Conservation (phyloP, 2,329 filamentous ascomycete genomes). For the Neopestalotiopsis sp. region DNA sequence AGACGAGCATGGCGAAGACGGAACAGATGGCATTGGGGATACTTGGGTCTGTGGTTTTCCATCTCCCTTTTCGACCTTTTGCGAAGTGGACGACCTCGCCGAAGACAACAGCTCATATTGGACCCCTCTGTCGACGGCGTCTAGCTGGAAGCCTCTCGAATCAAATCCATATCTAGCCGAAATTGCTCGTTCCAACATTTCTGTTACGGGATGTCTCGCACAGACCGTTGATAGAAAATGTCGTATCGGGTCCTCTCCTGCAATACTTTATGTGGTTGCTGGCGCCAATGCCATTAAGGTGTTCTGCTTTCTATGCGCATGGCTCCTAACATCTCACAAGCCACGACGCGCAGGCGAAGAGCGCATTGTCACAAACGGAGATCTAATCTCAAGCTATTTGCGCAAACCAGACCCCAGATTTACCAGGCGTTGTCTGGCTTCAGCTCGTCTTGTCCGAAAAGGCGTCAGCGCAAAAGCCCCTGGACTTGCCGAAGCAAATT, state of each 20-base stretch:
- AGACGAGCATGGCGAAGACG: not conserved
- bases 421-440: conserved; percentile 17
- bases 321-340: not conserved
- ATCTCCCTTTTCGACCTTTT: not conserved
- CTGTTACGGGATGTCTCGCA: conserved; percentile 15
- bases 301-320: conserved; percentile 15
- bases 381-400: conserved; percentile 20
- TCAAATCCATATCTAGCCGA: conserved; percentile 11
- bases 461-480: not conserved
- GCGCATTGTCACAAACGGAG: conserved; percentile 19
- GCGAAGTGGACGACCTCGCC: not conserved
- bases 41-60: conserved; percentile 19
- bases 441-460: not conserved
- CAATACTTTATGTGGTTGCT: conserved; percentile 13
- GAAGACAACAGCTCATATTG: conserved; percentile 7
- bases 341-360: conserved; percentile 13
- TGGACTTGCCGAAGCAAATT: not conserved
- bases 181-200: conserved; percentile 9
- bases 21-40: not conserved
- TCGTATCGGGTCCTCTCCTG: not conserved
- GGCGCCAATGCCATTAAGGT: conserved; percentile 17
- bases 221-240: not conserved
- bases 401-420: conserved; percentile 16
- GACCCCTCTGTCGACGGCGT: conserved; percentile 6
- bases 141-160: not conserved